A percentile compares a stretch with the other conserved stretches of the same genome.
These are phyloP conservation scores for Ormosia emarginata DNA, from an alignment of 306 rosid genomes.

Conservation along the genomic window DNA sequence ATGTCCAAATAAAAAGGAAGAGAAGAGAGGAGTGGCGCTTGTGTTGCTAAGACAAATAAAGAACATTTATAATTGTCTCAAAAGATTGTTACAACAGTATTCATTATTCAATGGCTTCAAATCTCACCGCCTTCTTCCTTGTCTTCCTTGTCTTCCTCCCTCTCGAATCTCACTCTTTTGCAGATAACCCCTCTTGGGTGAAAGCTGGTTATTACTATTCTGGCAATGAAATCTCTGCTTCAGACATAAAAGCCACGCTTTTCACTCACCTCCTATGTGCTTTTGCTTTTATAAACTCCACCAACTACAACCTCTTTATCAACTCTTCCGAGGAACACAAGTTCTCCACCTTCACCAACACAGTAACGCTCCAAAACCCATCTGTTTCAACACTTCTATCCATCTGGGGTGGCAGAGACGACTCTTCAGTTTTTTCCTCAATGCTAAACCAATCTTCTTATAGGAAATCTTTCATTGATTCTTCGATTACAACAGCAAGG, in stretches of 20 bases:
- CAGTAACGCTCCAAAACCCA: conserved; percentile 43
- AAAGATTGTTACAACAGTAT: background rate
- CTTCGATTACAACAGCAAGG: conserved; percentile 39
- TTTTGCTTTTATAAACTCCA: conserved; percentile 30
- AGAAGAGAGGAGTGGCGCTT: background rate
- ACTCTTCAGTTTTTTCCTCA: background rate
- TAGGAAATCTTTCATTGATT: conserved; percentile 45
- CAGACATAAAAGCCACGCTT: conserved; percentile 33
- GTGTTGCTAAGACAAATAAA: background rate
- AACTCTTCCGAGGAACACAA: conserved; percentile 19
- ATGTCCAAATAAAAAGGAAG: background rate
- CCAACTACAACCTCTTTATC: conserved; percentile 26
- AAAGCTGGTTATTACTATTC: conserved; percentile 37
- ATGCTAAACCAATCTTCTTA: conserved; percentile 28
- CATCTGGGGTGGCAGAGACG: conserved; percentile 8
- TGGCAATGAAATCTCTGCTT: conserved; percentile 15
- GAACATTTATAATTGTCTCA: background rate
- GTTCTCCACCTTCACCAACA: conserved; percentile 34
- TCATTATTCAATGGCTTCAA: conserved; percentile 30
- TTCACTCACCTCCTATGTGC: conserved; percentile 40
- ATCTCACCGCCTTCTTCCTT: background rate
- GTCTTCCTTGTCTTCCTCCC: background rate
- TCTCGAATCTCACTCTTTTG: conserved; percentile 6
- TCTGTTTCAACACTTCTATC: conserved; percentile 41
- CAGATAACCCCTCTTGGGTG: conserved; percentile 14